A percentile compares a stretch with the other conserved stretches of the same genome.
These are phyloP conservation scores for Neonectria magnoliae DNA, from an alignment of 2,329 filamentous ascomycete genomes.

Conservation along the genomic window DNA sequence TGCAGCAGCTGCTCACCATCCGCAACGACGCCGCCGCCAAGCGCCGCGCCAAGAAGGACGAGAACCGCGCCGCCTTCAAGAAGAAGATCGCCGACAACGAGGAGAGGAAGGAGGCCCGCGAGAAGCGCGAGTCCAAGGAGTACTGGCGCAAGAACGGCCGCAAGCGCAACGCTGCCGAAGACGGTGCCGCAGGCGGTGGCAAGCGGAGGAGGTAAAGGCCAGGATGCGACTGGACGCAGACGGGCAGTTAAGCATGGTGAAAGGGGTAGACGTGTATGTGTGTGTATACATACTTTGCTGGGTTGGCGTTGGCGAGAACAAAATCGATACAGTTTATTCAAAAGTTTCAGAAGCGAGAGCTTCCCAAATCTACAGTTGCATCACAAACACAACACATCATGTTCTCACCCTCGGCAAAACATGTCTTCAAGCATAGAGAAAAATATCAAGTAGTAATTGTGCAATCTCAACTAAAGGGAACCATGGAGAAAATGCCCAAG, in stretches of 20 bases:
- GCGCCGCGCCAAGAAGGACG: conserved; percentile 85
- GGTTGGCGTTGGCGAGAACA: conserved; percentile 39
- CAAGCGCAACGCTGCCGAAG: conserved; percentile 62
- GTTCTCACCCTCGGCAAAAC: not conserved
- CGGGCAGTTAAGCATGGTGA: conserved; percentile 9
- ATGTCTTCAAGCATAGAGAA: not conserved
- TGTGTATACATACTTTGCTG: conserved; percentile 29
- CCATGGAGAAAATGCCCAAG: conserved; percentile 18
- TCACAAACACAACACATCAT: too few species aligned
- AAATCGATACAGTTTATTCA: too few species aligned
- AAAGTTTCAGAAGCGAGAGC: too few species aligned
- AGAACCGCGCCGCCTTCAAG: conserved; percentile 80
- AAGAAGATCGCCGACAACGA: conserved; percentile 83
- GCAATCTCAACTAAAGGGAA: conserved; percentile 36
- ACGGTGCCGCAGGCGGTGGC: conserved; percentile 47
- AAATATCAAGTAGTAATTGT: conserved; percentile 36
- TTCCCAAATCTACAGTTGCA: too few species aligned
- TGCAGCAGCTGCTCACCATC: conserved; percentile 93
- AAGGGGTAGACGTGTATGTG: conserved; percentile 29
- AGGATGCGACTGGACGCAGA: not conserved
- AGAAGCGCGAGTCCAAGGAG: conserved; percentile 92
- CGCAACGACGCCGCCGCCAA: conserved; percentile 91
- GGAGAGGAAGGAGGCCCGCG: conserved; percentile 86
- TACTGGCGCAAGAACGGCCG: conserved; percentile 93
- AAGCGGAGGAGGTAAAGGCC: conserved; percentile 46